These are phyloP conservation scores for Thermoascus crustaceus DNA, from an alignment of 2,329 filamentous ascomycete species.

Conservation along the genomic window DNA sequence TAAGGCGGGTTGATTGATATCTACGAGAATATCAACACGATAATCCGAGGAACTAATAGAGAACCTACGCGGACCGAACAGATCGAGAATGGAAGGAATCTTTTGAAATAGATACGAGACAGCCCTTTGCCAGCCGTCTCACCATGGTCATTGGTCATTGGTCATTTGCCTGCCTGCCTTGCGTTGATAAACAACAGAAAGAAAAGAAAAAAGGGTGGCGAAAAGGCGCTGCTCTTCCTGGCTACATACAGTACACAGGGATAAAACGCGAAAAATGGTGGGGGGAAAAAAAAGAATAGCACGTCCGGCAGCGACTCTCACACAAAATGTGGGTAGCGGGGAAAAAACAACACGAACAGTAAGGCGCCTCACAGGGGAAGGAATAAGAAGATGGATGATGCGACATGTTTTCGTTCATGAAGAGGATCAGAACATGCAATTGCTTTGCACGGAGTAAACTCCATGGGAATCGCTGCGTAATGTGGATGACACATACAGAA, in stretches of 20 bases:
- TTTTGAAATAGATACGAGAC: too few species aligned
- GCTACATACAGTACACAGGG: conserved; percentile 6
- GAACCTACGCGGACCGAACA: too few species aligned
- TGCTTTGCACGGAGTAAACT: conserved; percentile 22
- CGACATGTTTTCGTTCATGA: not conserved
- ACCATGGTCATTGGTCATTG: not conserved
- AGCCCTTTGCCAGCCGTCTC: too few species aligned
- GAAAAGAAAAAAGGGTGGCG: not conserved
- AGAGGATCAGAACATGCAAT: conserved; percentile 19
- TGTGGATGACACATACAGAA: conserved; percentile 10
- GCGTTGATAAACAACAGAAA: too few species aligned
- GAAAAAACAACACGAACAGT: not conserved
- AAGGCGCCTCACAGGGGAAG: not conserved
- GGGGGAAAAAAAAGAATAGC: not conserved
- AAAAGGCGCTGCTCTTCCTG: conserved; percentile 1
- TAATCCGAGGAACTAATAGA: too few species aligned
- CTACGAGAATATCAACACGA: too few species aligned
- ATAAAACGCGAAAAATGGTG: not conserved
- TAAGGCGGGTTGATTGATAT: too few species aligned
- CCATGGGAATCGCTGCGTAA: conserved; percentile 30
- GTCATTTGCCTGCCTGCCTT: conserved; percentile 9
- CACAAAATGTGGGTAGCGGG: not conserved
- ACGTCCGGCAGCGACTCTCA: not conserved
- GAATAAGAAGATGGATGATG: not conserved
- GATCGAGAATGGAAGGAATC: too few species aligned